Evolutionary conservation across 805 yeast genomes (phyloP).

Genomic region (Wickerhamomyces strasburgensis): DNA sequence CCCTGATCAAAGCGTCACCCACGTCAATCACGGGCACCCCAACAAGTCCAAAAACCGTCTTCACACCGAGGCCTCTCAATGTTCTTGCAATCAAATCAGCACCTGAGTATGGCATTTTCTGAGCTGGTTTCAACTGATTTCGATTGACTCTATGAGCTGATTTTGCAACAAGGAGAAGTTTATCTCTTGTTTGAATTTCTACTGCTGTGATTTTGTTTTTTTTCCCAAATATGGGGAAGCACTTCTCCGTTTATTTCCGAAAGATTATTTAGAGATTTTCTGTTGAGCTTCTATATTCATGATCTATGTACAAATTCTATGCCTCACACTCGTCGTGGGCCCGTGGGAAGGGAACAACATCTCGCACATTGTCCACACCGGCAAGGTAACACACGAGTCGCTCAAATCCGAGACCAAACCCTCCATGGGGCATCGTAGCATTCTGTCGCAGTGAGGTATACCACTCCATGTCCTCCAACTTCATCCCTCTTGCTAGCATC

Average conservation of each 20-base stretch:
- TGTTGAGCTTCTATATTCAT: too few relatives aligned
- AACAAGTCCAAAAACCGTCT: constrained; percentile 62
- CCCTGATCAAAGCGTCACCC: constrained; percentile 53
- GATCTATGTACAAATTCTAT: too few relatives aligned
- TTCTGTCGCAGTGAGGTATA: constrained; percentile 66
- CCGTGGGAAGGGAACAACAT: constrained; percentile 84
- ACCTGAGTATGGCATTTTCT: too few relatives aligned
- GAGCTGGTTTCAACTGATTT: too few relatives aligned
- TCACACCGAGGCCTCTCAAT: constrained; percentile 45
- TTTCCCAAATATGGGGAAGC: neutral
- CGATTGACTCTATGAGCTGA: neutral
- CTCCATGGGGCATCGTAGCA: constrained; percentile 93
- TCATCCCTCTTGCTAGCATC: constrained; percentile 54
- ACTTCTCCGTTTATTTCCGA: neutral
- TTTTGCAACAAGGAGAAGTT: neutral
- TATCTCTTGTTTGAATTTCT: neutral
- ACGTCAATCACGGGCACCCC: constrained; percentile 73
- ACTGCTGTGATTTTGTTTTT: too few relatives aligned
- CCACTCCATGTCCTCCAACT: constrained; percentile 60
- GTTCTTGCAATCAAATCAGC: constrained; percentile 44
- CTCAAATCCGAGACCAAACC: constrained; percentile 94
- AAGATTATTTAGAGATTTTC: neutral
- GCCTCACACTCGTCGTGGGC: constrained; percentile 47
- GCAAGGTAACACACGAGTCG: constrained; percentile 69
- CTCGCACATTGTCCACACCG: constrained; percentile 76